Evolutionary conservation across 2,329 filamentous ascomycete species (phyloP).

Genomic region (Thielaviopsis euricoi): DNA sequence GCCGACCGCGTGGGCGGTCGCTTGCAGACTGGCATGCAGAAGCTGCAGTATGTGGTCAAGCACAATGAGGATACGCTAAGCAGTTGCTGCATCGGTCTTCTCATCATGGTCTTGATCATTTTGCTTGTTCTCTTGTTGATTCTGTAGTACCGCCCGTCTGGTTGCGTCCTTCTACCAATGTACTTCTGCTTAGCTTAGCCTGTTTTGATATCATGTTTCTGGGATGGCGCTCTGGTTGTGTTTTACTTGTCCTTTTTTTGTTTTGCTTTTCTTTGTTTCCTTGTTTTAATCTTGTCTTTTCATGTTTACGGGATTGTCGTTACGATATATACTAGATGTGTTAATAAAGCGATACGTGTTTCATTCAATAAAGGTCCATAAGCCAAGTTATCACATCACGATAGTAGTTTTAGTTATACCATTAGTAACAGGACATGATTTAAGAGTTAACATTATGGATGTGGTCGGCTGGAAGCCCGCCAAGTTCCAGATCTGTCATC

Average conservation of each 20-base stretch:
- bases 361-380: not conserved
- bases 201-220: not conserved
- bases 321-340: constrained; percentile 1
- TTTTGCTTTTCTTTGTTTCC: not conserved
- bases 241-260: not conserved
- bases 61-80: constrained; percentile 80
- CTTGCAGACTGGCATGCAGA: constrained; percentile 71
- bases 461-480: not conserved
- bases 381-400: not conserved
- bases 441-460: not conserved
- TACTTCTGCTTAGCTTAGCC: not conserved
- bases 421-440: not conserved
- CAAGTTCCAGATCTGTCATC: not conserved
- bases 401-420: too few relatives aligned
- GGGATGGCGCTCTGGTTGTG: not conserved
- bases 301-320: not conserved
- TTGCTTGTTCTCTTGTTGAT: constrained; percentile 63
- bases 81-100: constrained; percentile 75
- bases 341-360: not conserved
- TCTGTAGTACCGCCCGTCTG: constrained; percentile 23
- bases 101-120: constrained; percentile 79
- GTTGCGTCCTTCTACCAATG: not conserved
- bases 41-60: constrained; percentile 67
- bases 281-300: not conserved
- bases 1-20: constrained; percentile 79